These are phyloP conservation scores for Barnettozyma sucrosica DNA, from an alignment of 805 yeast genomes.

Conservation along the genomic window DNA sequence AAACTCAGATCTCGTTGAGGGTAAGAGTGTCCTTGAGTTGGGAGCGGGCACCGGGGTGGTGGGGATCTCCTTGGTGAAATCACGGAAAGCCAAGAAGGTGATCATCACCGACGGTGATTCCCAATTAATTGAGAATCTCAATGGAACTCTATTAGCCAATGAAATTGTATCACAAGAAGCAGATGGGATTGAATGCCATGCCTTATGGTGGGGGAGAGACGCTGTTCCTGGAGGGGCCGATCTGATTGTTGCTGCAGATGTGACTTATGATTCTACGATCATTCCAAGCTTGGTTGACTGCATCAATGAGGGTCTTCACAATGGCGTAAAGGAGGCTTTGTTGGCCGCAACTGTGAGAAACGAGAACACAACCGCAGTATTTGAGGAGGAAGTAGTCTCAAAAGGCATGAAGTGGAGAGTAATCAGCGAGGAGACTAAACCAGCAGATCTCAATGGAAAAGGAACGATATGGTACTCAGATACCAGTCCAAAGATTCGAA, in stretches of 20 bases:
- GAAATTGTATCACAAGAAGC: slow-evolving; percentile 16
- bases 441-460: slow-evolving; percentile 22
- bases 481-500: slow-evolving; percentile 16
- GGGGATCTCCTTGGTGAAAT: slow-evolving; percentile 35
- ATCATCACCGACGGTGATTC: slow-evolving; percentile 66
- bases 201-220: slow-evolving; percentile 57
- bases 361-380: slow-evolving; percentile 39
- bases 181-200: slow-evolving; percentile 26
- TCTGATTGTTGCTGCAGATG: slow-evolving; percentile 76
- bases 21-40: slow-evolving; percentile 51
- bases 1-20: slow-evolving; percentile 11
- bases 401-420: slow-evolving; percentile 19
- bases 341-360: slow-evolving; percentile 79
- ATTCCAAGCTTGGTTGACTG: slow-evolving; percentile 51
- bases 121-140: slow-evolving; percentile 42
- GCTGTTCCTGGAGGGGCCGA: slow-evolving; percentile 37
- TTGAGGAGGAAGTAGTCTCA: slow-evolving; percentile 32
- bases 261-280: slow-evolving; percentile 69
- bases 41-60: slow-evolving; percentile 92
- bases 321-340: slow-evolving; percentile 28
- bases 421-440: slow-evolving; percentile 8
- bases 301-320: slow-evolving; percentile 26
- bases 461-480: slow-evolving; percentile 19
- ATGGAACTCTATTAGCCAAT: slow-evolving; percentile 43
- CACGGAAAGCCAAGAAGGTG: slow-evolving; percentile 24